Conservation (phyloP, 306 rosid genomes). For the Pyrus communis region DNA sequence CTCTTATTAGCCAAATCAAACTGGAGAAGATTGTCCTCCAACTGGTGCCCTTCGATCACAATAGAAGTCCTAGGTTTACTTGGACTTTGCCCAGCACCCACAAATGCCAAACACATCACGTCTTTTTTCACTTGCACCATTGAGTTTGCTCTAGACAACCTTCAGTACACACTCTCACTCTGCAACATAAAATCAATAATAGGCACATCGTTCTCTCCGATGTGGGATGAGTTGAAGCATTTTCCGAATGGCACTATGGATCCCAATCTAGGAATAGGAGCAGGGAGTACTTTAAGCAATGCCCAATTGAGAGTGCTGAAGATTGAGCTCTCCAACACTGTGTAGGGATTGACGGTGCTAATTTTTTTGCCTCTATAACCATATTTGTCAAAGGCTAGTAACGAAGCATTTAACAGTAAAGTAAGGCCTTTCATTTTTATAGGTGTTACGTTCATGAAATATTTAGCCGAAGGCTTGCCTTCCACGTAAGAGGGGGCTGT, state of each 20-base stretch:
- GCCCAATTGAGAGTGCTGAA: slow-evolving; percentile 34
- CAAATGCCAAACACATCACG: slow-evolving; percentile 51
- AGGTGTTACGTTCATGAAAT: slow-evolving; percentile 47
- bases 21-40: slow-evolving; percentile 49
- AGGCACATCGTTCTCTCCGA: slow-evolving; percentile 28
- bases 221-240: slow-evolving; percentile 23
- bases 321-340: slow-evolving; percentile 41
- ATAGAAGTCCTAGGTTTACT: slow-evolving; percentile 29
- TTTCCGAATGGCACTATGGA: slow-evolving; percentile 47
- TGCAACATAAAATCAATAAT: slow-evolving; percentile 42
- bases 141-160: slow-evolving; percentile 44
- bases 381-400: slow-evolving; percentile 28
- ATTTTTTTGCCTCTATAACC: slow-evolving; percentile 65
- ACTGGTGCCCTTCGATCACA: slow-evolving; percentile 46
- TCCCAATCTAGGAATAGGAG: slow-evolving; percentile 12
- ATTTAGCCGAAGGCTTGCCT: slow-evolving; percentile 26
- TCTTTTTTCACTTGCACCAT: slow-evolving; percentile 34
- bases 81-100: slow-evolving; percentile 40
- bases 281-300: slow-evolving; percentile 17
- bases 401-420: slow-evolving; percentile 27
- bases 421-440: slow-evolving; percentile 28
- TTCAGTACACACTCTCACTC: slow-evolving; percentile 33
- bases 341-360: slow-evolving; percentile 51
- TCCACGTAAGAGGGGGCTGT: slow-evolving; percentile 17
- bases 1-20: slow-evolving; percentile 41